phyloP scores from a whole-genome alignment of 176 grass and related monocot species.

The Chrysopogon serrulatus region DNA sequence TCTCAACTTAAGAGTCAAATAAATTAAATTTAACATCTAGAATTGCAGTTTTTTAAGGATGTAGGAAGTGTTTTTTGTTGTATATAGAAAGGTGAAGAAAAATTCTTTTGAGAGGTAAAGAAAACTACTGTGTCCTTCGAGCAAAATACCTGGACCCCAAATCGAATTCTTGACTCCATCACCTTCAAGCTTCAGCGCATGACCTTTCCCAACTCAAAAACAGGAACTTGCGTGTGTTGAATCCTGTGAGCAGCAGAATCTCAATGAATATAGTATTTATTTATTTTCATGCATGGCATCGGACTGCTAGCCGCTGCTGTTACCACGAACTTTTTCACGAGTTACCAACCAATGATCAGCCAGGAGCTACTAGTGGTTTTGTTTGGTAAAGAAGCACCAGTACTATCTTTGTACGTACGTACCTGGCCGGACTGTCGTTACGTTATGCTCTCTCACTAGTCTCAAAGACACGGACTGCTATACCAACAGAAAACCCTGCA shows the following conservation, averaged over 20 bases:
- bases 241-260: neutral
- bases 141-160: neutral
- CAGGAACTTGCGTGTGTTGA: neutral
- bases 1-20: too few relatives aligned
- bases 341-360: constrained; percentile 8
- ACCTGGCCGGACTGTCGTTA: constrained; percentile 1
- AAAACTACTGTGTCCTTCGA: too few relatives aligned
- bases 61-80: too few relatives aligned
- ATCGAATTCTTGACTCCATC: neutral
- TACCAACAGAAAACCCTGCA: neutral
- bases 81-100: neutral
- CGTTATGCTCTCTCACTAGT: neutral
- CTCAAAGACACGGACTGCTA: neutral
- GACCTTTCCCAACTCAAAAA: neutral
- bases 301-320: neutral
- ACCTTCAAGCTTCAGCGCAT: too few relatives aligned
- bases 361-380: neutral
- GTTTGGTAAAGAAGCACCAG: neutral
- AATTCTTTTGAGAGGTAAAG: neutral
- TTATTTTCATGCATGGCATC: constrained; percentile 1
- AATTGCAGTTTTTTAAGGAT: too few relatives aligned
- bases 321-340: constrained; percentile 6
- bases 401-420: neutral
- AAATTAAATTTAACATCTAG: too few relatives aligned
- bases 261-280: neutral